A percentile compares a stretch with the other conserved stretches of the same genome.
Conservation (phyloP, 78 protist species). For the Dictyostelium brefeldianum region DNA sequence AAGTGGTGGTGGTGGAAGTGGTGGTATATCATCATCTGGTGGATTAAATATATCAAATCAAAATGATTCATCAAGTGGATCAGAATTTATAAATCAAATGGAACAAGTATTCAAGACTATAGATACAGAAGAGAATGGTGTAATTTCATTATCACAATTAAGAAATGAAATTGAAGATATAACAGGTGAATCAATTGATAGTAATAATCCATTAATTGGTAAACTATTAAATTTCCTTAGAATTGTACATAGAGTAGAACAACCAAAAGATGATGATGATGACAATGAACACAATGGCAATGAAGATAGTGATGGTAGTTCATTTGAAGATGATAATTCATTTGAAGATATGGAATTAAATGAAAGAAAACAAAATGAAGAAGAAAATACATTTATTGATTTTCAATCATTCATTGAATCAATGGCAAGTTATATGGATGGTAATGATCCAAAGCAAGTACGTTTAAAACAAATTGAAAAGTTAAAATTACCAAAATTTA, state of each 20-base stretch:
- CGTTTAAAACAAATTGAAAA: conserved; percentile 8
- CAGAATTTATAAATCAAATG: conserved; percentile 68
- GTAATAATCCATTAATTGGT: conserved; percentile 41
- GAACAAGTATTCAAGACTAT: conserved; percentile 66
- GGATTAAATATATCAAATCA: neutral
- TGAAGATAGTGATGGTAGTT: neutral
- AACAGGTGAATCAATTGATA: conserved; percentile 17
- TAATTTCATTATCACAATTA: conserved; percentile 39
- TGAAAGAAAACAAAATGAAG: conserved; percentile 9
- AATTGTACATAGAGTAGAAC: conserved; percentile 35
- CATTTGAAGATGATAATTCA: conserved; percentile 1
- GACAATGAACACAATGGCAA: neutral
- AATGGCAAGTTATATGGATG: conserved; percentile 63
- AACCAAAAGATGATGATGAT: neutral
- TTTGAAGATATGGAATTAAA: neutral
- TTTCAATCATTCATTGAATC: conserved; percentile 45
- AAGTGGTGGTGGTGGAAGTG: neutral
- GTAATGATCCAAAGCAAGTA: conserved; percentile 29
- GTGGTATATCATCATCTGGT: neutral
- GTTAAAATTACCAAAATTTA: conserved; percentile 46
- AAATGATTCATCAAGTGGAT: conserved; percentile 7
- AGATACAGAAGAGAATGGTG: conserved; percentile 48
- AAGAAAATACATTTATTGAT: conserved; percentile 29
- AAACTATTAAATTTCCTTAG: conserved; percentile 35
- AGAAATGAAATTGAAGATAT: conserved; percentile 52